These are phyloP conservation scores for Trichoderma polysporum DNA, from an alignment of 2,329 filamentous ascomycete species.

Conservation along the genomic window DNA sequence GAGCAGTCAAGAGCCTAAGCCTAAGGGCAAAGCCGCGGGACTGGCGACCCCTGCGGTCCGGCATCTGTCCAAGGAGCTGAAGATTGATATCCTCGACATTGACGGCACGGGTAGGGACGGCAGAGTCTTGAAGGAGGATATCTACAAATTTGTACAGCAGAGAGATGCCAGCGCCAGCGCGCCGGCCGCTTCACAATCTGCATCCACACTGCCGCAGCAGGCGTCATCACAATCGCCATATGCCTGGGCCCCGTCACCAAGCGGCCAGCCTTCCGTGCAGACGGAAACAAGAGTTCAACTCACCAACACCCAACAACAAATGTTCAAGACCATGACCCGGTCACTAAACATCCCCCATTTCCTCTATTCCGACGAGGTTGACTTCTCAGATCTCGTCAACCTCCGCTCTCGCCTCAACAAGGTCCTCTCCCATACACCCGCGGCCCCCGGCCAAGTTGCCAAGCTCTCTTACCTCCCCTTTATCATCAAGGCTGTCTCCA, in stretches of 20 bases:
- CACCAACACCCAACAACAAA: conserved; percentile 78
- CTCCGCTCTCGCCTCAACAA: conserved; percentile 75
- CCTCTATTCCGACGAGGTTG: conserved; percentile 86
- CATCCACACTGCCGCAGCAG: conserved; percentile 6
- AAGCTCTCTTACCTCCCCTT: conserved; percentile 92
- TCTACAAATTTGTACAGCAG: conserved; percentile 66
- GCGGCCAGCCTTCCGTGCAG: conserved; percentile 45
- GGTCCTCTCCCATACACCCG: conserved; percentile 43
- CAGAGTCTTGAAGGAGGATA: conserved; percentile 88
- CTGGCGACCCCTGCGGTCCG: conserved; percentile 91
- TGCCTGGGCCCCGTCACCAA: background rate
- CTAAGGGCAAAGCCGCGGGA: conserved; percentile 64
- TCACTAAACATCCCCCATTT: conserved; percentile 93
- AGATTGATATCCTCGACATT: conserved; percentile 75
- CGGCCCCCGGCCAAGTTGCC: conserved; percentile 50
- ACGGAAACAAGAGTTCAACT: conserved; percentile 68
- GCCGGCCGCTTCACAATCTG: conserved; percentile 25
- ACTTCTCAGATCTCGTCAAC: conserved; percentile 71
- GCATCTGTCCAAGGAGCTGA: conserved; percentile 77
- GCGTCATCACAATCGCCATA: background rate
- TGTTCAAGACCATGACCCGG: conserved; percentile 97
- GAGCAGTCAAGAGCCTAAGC: conserved; percentile 25
- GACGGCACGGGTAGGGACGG: conserved; percentile 87
- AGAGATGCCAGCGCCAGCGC: conserved; percentile 42
- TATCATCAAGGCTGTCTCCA: conserved; percentile 90